Base-by-base conservation (phyloP, 2,329 filamentous ascomycete species). In the Trichoderma gracile region DNA sequence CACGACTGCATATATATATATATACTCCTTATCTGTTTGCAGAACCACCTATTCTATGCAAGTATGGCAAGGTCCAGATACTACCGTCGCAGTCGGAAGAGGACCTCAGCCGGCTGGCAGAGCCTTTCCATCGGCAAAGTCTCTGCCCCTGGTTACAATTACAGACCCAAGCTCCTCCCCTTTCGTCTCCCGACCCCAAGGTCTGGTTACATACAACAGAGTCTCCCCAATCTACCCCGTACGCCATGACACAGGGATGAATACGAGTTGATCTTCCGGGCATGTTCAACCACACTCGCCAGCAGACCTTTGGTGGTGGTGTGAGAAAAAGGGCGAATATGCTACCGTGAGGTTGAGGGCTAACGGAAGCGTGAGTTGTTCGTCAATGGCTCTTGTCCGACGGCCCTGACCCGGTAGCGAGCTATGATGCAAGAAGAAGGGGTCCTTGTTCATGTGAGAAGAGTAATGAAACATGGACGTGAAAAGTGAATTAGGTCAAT, bases 251-350 rank as follows among this genome's bases (percentile, higher is more conserved):
- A 38, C 33, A 53, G 19, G 33, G 33, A 30, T 55, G 43, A 63
- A 63, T 63, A 63, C 61, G 61, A 63, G 61, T 56, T 63, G 33
- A 46, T 54, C 30, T 38, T 63, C 52, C 47, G 3, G 33, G 23
- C 52, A 57, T 63, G 50, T 63, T 57, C 50, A 56, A 63, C 52
- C 61, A 63, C 61, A 56, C 50, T 43, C 14, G 5, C 21, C 27
- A 23, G 43, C 5, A 23, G 43, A 33, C 5, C 27, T 27, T n/a
- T n/a, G n/a, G n/a, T n/a, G n/a, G 27, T 25, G 43, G 43, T 17
- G 15, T 14, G 25, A n/a, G 2, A 23, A 17, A 15, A 19, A 54
- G 14, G n/a, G 27, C 15, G 30, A 33, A 33, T 10, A 33, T 38
- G 33, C 33, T 38, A 38, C 33, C 3, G 5, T 30, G 7, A 30